Evolutionary conservation across 352 stramenopile species (phyloP), one percentile per base, ranked within the genome.

Genomic region (Blastocystis sp.): DNA sequence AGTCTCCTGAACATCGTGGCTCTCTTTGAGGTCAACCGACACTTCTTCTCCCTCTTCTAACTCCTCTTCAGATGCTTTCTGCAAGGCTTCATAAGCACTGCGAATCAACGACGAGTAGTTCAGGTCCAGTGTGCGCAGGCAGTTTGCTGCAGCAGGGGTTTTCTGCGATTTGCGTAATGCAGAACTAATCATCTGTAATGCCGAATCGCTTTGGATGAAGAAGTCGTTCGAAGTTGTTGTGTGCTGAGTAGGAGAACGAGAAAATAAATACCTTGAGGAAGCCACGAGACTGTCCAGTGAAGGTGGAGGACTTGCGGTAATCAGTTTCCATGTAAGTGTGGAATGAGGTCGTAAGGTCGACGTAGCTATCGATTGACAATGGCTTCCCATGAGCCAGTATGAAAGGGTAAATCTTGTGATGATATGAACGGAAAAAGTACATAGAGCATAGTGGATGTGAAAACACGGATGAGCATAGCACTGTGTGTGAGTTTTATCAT

Each of bases 391-490:
- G 43, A 9, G 15, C 18, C 23, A 53, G 13, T 18, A 66, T 55
- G 56, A 66, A 50, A 18, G 73, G 43, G 56, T 84, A 53, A n/a
- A 84, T 69, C 50, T 59, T 13, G 50, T n/a, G 50, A 59, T 13
- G 20, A n/a, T n/a, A 59, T 13, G 50, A 3, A 59, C 13, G 50
- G 20, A n/a, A 2, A 59, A n/a, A n/a, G 50, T 59, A 59, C 50
- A 55, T 84, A 84, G 15, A 84, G 73, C 18, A 84, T 50, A 43
- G 59, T 84, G 20, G 29, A 68, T n/a, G 62, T 37, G 8, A 84
- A 53, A 29, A 66, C 50, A 13, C 73, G 73, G 23, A 84, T 29
- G 18, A 84, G 47, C n/a, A 84, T 18, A 29, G 73, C 20, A 43
- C 68, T 64, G 55, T 84, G 54, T 11, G 73, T 84, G 8, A 43